Evolutionary conservation across 1,284 basidiomycete species (phyloP).

Genomic region (Acaromyces ingoldii): DNA sequence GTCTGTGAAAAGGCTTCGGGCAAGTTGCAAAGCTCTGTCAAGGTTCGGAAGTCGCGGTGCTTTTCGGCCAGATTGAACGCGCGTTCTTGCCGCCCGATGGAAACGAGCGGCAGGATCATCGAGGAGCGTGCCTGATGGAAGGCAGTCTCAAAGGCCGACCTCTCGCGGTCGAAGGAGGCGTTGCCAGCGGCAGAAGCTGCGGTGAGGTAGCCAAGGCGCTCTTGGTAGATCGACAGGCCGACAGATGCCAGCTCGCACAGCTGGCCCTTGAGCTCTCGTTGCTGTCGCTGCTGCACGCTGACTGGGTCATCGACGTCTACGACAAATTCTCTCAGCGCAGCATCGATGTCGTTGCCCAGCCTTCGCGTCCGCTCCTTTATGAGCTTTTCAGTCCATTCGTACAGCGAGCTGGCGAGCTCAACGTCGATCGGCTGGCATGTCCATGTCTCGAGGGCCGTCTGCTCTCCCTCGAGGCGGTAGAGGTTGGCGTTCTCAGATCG

Average conservation of each 20-base stretch:
- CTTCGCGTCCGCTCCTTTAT: slow-evolving; percentile 55
- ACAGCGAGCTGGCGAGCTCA: slow-evolving; percentile 67
- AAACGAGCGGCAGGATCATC: slow-evolving; percentile 69
- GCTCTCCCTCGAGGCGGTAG: slow-evolving; percentile 58
- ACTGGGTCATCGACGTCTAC: slow-evolving; percentile 42
- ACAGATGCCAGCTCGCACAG: slow-evolving; percentile 63
- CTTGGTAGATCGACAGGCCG: slow-evolving; percentile 50
- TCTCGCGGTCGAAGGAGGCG: slow-evolving; percentile 54
- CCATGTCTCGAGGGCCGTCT: slow-evolving; percentile 68
- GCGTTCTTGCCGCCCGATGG: slow-evolving; percentile 63
- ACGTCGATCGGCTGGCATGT: slow-evolving; percentile 67
- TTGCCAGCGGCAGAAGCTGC: slow-evolving; percentile 17
- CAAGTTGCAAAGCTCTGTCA: slow-evolving; percentile 70
- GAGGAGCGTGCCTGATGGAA: slow-evolving; percentile 68
- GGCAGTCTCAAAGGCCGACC: slow-evolving; percentile 60
- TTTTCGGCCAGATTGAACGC: slow-evolving; percentile 79
- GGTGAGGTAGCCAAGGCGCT: slow-evolving; percentile 50
- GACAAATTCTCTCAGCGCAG: slow-evolving; percentile 24
- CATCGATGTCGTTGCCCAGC: slow-evolving; percentile 55
- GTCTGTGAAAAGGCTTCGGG: slow-evolving; percentile 35
- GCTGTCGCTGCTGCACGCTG: slow-evolving; percentile 31
- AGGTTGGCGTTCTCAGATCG: slow-evolving; percentile 65
- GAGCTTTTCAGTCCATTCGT: slow-evolving; percentile 62
- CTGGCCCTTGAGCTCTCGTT: slow-evolving; percentile 58
- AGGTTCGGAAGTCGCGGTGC: slow-evolving; percentile 74